phyloP scores from a whole-genome alignment of 2,329 filamentous ascomycete genomes.

The Akanthomyces uredinophilus region DNA sequence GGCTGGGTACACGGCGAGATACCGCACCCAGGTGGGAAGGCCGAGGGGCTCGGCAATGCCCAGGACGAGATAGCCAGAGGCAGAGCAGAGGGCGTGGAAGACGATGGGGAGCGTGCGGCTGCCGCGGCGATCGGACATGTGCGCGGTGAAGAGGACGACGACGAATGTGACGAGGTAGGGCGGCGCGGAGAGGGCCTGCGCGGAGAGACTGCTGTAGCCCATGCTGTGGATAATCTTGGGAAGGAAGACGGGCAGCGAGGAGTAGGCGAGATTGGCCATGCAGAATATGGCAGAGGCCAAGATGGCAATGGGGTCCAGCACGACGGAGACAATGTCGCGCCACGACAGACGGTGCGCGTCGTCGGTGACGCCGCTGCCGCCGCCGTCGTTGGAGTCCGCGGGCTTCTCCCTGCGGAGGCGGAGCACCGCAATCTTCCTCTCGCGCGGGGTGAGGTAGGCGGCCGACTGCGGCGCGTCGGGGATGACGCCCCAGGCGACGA shows the following conservation, averaged over 20 bases:
- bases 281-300: slow-evolving; percentile 80
- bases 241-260: slow-evolving; percentile 80
- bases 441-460: slow-evolving; percentile 54
- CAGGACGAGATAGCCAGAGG: slow-evolving; percentile 55
- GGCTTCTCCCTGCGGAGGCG: slow-evolving; percentile 54
- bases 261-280: slow-evolving; percentile 81
- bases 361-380: slow-evolving; percentile 17
- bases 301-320: slow-evolving; percentile 65
- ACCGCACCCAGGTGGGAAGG: slow-evolving; percentile 50
- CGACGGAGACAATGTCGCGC: slow-evolving; percentile 52
- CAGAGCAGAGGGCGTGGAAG: slow-evolving; percentile 62
- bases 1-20: slow-evolving; percentile 73
- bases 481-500: slow-evolving; percentile 68
- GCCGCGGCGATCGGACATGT: slow-evolving; percentile 62
- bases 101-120: slow-evolving; percentile 63
- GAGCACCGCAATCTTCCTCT: slow-evolving; percentile 65
- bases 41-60: slow-evolving; percentile 48
- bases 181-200: slow-evolving; percentile 75
- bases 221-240: slow-evolving; percentile 73
- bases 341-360: slow-evolving; percentile 41
- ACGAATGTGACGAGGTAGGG: slow-evolving; percentile 75
- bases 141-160: slow-evolving; percentile 65
- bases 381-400: slow-evolving; percentile 8
- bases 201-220: slow-evolving; percentile 62
- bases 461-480: slow-evolving; percentile 71